Percentiles rank a stretch among this genome's conserved stretches.
Evolutionary conservation across 192 early-diverging fungal species (phyloP).

Genomic region (Entomortierella beljakovae): DNA sequence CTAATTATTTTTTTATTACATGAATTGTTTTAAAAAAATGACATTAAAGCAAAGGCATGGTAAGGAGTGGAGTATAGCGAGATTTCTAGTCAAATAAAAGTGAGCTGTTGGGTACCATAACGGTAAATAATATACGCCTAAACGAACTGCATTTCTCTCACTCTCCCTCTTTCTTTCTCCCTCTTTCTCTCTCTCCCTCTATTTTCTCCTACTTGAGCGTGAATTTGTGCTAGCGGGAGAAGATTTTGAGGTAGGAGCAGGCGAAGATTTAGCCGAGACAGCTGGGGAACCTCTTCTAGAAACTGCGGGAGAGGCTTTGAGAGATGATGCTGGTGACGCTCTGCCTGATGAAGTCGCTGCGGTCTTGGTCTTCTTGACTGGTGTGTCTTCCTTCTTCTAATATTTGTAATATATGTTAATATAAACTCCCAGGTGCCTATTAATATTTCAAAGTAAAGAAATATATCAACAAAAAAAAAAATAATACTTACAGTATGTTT

Average conservation of each 20-base stretch:
- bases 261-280: slow-evolving; percentile 32
- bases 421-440: not conserved
- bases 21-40: slow-evolving; percentile 1
- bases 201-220: slow-evolving; percentile 42
- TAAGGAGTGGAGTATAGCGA: not conserved
- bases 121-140: not conserved
- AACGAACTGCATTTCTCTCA: too few species aligned
- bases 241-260: slow-evolving; percentile 9
- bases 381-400: slow-evolving; percentile 43
- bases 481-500: slow-evolving; percentile 9
- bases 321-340: slow-evolving; percentile 27
- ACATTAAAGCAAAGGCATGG: not conserved
- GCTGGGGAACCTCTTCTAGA: slow-evolving; percentile 42
- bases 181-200: too few species aligned
- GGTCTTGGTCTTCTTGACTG: slow-evolving; percentile 24
- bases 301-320: slow-evolving; percentile 30
- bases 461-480: not conserved
- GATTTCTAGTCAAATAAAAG: not conserved
- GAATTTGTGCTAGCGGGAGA: slow-evolving; percentile 22
- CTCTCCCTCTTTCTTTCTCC: too few species aligned
- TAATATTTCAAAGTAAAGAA: not conserved
- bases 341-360: slow-evolving; percentile 25
- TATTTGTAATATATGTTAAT: not conserved
- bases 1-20: not conserved
- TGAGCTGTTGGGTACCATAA: not conserved